Conservation (phyloP, 2,329 filamentous ascomycete species). For the Neocatenulostroma microsporum region DNA sequence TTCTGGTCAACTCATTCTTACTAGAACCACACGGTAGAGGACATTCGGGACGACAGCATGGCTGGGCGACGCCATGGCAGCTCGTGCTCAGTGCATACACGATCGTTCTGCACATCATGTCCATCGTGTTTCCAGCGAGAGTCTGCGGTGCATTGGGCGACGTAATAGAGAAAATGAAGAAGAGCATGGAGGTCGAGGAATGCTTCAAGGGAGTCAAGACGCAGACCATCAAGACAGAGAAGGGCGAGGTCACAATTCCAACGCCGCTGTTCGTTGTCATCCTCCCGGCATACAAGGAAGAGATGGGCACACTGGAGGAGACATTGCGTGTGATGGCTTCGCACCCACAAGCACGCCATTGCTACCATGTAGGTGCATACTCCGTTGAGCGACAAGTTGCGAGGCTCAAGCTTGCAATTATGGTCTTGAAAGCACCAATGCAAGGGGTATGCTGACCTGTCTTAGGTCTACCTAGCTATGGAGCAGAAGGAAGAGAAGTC, state of each 20-base stretch:
- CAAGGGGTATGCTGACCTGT: conserved; percentile 9
- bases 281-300: conserved; percentile 68
- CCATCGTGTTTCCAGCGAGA: conserved; percentile 56
- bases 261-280: conserved; percentile 54
- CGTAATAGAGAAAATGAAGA: conserved; percentile 37
- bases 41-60: conserved; percentile 18
- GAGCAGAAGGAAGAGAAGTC: conserved; percentile 58
- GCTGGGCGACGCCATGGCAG: conserved; percentile 22
- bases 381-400: conserved; percentile 1
- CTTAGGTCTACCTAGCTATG: conserved; percentile 64
- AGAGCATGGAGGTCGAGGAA: conserved; percentile 9
- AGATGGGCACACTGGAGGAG: conserved; percentile 58
- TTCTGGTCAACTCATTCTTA: conserved; percentile 23
- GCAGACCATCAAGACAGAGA: conserved; percentile 14
- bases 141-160: conserved; percentile 55
- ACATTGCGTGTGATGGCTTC: conserved; percentile 62
- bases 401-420: not conserved
- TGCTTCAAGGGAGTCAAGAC: conserved; percentile 8
- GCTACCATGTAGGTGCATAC: conserved; percentile 60
- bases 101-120: conserved; percentile 56
- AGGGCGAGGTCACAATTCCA: conserved; percentile 17
- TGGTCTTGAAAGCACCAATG: conserved; percentile 1
- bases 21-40: conserved; percentile 21
- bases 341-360: conserved; percentile 54
- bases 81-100: conserved; percentile 45